Evolutionary conservation across 1,284 basidiomycete genomes (phyloP).

Genomic region (Fistulinella staudtii): DNA sequence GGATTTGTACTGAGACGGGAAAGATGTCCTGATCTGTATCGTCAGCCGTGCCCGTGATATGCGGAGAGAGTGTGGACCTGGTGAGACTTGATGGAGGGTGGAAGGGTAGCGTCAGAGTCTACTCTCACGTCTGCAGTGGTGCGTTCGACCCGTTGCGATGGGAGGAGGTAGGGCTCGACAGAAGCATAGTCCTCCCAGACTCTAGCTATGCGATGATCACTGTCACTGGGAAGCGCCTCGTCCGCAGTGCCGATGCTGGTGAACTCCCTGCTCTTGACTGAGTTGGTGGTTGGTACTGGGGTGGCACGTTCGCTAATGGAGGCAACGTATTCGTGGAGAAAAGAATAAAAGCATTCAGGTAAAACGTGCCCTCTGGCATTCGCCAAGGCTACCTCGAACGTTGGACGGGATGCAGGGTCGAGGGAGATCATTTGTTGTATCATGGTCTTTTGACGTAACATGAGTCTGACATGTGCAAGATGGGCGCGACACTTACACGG

Average conservation of each 20-base stretch:
- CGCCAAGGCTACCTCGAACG: slow-evolving; percentile 81
- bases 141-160: slow-evolving; percentile 42
- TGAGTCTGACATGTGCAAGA: slow-evolving; percentile 4
- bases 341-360: slow-evolving; percentile 91
- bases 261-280: slow-evolving; percentile 26
- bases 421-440: slow-evolving; percentile 89
- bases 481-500: slow-evolving; percentile 49
- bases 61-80: slow-evolving; percentile 44
- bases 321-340: slow-evolving; percentile 85
- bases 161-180: slow-evolving; percentile 64
- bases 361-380: slow-evolving; percentile 78
- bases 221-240: slow-evolving; percentile 66
- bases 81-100: slow-evolving; percentile 49
- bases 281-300: slow-evolving; percentile 18
- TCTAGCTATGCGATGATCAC: slow-evolving; percentile 72
- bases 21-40: slow-evolving; percentile 56
- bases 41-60: slow-evolving; percentile 4
- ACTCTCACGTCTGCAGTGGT: slow-evolving; percentile 52
- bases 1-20: slow-evolving; percentile 71
- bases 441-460: slow-evolving; percentile 54
- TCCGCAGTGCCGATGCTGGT: slow-evolving; percentile 26
- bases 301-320: slow-evolving; percentile 68
- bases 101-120: slow-evolving; percentile 40
- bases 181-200: slow-evolving; percentile 82
- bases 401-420: slow-evolving; percentile 72